Base-by-base conservation (phyloP, 345 rosid species). In the Moringa oleifera region DNA sequence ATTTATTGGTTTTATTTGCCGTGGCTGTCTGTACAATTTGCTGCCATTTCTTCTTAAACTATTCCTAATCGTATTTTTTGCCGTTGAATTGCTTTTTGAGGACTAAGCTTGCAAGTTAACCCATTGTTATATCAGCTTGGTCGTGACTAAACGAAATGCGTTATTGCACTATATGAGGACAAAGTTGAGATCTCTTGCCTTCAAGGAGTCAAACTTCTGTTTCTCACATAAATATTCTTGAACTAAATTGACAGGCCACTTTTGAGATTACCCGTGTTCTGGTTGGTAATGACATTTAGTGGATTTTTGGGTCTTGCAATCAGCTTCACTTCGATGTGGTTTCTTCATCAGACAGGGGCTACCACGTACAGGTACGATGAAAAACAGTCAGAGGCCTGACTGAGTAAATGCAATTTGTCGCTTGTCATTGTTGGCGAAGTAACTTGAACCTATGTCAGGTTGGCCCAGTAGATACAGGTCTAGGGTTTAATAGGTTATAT, bases 281-380 rank as follows among this genome's bases (percentile, higher is more conserved):
- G 99, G 99, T 58, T 85, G 70, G 96, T 94, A 31, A 81, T 79
- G 73, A 90, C 99, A 24, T 75, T 90, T 23, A 90, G 99, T 73
- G 99, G 99, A 65, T 80, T 90, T 64, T 74, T 94, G 62, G 99
- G 99, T 56, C 83, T 94, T 57, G 99, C 96, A 31, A 94, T 94
- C 75, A 94, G 99, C 84, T 90, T 94, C 78, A 81, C 96, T 68
- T 94, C 99, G 18, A 86, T 94, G 96, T 94, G 99, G 99, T 94
- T 94, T 85, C 97, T 94, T 75, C 96, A 90, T 74, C 97, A 94
- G 75, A 94, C 99, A 11, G 96, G 97, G 57, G 99, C 97, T 22
- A 94, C 99, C 54, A 94, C 99, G 1, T 90, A 90, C 78, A 94
- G 99, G 99, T 86, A 33, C 5, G 37, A n/a, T n/a, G n/a, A n/a